Conservation (phyloP, 164 flowering plant species). For the Pachysandra terminalis region DNA sequence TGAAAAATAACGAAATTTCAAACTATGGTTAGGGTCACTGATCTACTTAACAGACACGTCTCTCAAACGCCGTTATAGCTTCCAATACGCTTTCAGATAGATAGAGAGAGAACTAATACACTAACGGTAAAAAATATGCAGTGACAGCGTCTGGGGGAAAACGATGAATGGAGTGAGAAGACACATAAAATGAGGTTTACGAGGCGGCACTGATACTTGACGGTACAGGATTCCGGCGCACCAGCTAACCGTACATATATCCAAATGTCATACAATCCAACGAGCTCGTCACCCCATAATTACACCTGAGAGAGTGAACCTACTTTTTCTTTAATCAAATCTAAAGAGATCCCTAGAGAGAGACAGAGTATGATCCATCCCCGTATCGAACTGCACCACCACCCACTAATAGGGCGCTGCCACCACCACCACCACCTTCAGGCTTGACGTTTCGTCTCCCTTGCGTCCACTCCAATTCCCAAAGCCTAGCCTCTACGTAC, state of each 20-base stretch:
- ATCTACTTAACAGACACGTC: too few relatives aligned
- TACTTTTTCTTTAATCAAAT: too few relatives aligned
- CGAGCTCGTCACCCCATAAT: background rate
- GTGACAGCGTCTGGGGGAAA: too few relatives aligned
- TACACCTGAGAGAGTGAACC: background rate
- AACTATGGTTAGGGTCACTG: too few relatives aligned
- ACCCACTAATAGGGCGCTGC: background rate
- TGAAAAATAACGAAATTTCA: too few relatives aligned
- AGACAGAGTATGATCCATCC: too few relatives aligned
- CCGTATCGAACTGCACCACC: background rate
- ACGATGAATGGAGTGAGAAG: too few relatives aligned
- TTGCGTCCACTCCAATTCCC: constrained; percentile 37
- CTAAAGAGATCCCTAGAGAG: background rate
- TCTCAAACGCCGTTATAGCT: too few relatives aligned
- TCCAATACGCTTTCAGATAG: too few relatives aligned
- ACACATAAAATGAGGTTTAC: constrained; percentile 9
- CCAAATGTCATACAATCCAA: background rate
- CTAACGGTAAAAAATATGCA: too few relatives aligned
- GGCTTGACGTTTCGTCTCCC: constrained; percentile 16
- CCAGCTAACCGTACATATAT: background rate
- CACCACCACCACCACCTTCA: background rate
- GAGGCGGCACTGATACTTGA: constrained; percentile 22
- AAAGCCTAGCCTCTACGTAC: constrained; percentile 30
- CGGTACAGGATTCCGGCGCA: constrained; percentile 14
- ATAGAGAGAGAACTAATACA: too few relatives aligned